Conservation (phyloP, 495 filamentous ascomycete genomes). For the Neurospora pannonica region DNA sequence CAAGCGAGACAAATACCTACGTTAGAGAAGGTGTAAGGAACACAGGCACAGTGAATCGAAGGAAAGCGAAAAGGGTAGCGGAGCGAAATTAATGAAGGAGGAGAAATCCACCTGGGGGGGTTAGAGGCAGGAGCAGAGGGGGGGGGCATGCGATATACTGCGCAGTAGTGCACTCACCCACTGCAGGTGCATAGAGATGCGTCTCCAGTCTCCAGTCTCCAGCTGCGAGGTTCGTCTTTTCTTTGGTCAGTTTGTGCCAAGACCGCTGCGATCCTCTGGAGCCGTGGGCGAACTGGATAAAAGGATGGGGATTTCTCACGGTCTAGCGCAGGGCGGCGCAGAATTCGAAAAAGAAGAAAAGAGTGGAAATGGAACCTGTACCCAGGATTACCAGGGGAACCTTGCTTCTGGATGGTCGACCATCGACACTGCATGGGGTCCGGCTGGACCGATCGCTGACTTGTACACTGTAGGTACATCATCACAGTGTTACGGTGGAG, state of each 20-base stretch:
- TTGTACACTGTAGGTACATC: neutral
- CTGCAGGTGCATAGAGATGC: neutral
- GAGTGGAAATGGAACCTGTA: neutral
- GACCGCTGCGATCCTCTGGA: neutral
- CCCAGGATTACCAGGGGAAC: neutral
- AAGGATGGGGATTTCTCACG: neutral
- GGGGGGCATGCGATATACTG: neutral
- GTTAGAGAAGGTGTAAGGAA: neutral
- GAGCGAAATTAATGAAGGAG: neutral
- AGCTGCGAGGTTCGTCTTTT: neutral
- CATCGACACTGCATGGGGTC: neutral
- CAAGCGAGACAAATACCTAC: neutral
- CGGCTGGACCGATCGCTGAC: neutral
- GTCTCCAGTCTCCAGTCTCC: neutral
- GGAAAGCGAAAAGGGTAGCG: neutral
- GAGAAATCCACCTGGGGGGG: neutral
- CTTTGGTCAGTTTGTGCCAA: neutral
- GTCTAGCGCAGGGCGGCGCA: neutral
- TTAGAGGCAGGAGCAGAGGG: neutral
- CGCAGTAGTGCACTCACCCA: neutral
- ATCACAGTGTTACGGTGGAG: neutral
- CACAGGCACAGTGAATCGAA: neutral
- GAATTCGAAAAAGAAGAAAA: neutral
- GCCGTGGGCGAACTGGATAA: neutral
- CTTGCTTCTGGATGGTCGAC: neutral